These are phyloP conservation scores for Biscogniauxia sp. DNA, from an alignment of 2,329 filamentous ascomycete species.

Conservation along the genomic window DNA sequence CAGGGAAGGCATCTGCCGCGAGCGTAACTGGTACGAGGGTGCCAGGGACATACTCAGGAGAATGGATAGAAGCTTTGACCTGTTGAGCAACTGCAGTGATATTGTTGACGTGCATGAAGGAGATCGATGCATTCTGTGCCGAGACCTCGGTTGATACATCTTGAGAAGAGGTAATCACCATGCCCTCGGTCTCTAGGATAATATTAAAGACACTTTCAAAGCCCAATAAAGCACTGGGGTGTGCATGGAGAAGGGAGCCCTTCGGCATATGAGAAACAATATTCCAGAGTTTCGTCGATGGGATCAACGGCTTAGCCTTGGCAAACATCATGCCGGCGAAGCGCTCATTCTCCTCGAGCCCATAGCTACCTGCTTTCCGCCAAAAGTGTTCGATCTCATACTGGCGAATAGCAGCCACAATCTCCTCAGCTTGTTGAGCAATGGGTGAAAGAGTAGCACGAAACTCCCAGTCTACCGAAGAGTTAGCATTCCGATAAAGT, in stretches of 20 bases:
- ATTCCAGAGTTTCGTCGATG: constrained; percentile 12
- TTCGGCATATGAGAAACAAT: constrained; percentile 19
- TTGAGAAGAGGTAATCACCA: constrained; percentile 11
- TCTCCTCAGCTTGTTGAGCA: constrained; percentile 11
- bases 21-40: constrained; percentile 9
- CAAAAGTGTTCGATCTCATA: constrained; percentile 14
- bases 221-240: constrained; percentile 11
- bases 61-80: constrained; percentile 9
- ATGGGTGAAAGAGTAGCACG: constrained; percentile 9
- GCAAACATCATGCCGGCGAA: constrained; percentile 17
- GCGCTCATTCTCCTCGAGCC: constrained; percentile 11
- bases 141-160: constrained; percentile 5
- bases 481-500: neutral
- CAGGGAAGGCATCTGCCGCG: constrained; percentile 12
- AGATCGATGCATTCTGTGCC: constrained; percentile 7
- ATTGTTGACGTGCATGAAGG: constrained; percentile 11
- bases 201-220: constrained; percentile 12
- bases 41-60: constrained; percentile 10
- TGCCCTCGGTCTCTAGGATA: constrained; percentile 11
- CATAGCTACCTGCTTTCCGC: constrained; percentile 3
- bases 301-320: constrained; percentile 12
- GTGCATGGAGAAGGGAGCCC: constrained; percentile 15
- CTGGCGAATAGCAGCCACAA: constrained; percentile 14
- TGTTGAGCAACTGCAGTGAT: constrained; percentile 4
- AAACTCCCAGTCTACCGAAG: constrained; percentile 8